Evolutionary conservation across 768 basidiomycete genomes (phyloP).

Genomic region (Kwoniella newhampshirensis): DNA sequence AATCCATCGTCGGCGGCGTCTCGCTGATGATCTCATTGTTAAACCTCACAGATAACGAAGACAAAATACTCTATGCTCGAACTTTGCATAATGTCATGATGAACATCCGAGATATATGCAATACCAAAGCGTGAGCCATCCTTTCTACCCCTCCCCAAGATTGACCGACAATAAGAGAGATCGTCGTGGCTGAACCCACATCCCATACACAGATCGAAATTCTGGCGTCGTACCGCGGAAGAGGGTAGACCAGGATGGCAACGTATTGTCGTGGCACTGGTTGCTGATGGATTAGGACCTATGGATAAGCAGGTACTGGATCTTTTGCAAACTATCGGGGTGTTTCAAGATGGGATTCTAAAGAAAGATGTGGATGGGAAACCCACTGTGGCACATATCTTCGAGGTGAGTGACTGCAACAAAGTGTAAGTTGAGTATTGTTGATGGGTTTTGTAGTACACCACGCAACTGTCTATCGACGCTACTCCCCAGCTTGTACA

Average conservation of each 20-base stretch:
- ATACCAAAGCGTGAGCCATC: slow-evolving; percentile 56
- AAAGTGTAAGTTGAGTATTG: slow-evolving; percentile 63
- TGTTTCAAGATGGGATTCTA: slow-evolving; percentile 74
- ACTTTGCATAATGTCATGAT: slow-evolving; percentile 95
- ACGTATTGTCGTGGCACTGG: slow-evolving; percentile 54
- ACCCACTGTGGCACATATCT: slow-evolving; percentile 68
- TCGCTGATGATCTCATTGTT: too few relatives aligned
- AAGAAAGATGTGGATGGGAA: slow-evolving; percentile 85
- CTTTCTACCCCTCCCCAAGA: too few relatives aligned
- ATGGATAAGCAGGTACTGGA: slow-evolving; percentile 65
- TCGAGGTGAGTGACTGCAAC: slow-evolving; percentile 13
- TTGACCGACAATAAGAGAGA: slow-evolving; percentile 1
- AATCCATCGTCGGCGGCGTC: slow-evolving; percentile 67
- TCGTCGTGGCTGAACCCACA: slow-evolving; percentile 47
- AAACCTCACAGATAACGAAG: slow-evolving; percentile 46
- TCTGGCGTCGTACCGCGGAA: slow-evolving; percentile 50
- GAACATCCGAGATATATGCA: slow-evolving; percentile 64
- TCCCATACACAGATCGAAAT: slow-evolving; percentile 53
- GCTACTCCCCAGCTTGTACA: slow-evolving; percentile 84
- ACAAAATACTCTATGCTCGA: slow-evolving; percentile 52
- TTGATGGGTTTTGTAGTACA: slow-evolving; percentile 64
- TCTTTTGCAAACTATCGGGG: slow-evolving; percentile 71
- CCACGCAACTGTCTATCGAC: slow-evolving; percentile 92
- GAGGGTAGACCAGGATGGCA: slow-evolving; percentile 55
- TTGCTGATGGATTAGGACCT: slow-evolving; percentile 54